These are phyloP conservation scores for Ajuga reptans DNA, from an alignment of 305 asterid genomes.

Conservation along the genomic window DNA sequence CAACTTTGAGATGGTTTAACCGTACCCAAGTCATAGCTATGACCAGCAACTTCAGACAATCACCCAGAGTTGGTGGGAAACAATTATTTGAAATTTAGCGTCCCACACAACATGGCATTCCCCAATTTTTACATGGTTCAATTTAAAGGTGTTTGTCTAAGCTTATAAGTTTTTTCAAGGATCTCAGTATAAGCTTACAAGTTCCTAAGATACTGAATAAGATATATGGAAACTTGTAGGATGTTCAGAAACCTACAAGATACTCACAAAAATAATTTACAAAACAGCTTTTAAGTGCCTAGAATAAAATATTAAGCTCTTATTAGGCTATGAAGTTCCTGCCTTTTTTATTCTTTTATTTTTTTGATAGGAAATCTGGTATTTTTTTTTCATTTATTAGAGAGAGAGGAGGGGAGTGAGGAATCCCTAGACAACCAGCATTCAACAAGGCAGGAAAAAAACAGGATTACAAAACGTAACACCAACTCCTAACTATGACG, in stretches of 20 bases:
- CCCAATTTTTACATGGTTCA: not conserved
- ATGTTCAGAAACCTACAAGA: not conserved
- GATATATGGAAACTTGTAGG: not conserved
- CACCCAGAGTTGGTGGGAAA: constrained; percentile 1
- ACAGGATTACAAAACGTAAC: no score
- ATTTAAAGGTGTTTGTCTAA: not conserved
- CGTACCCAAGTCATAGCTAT: not conserved
- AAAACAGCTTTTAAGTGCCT: not conserved
- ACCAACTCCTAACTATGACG: not conserved
- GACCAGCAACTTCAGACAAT: constrained; percentile 7
- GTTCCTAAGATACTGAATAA: not conserved
- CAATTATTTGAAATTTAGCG: not conserved
- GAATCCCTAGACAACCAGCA: no score
- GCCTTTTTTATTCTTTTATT: no score
- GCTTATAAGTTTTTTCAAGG: not conserved
- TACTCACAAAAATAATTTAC: not conserved
- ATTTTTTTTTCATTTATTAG: no score
- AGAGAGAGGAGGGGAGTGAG: no score
- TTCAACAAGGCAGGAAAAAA: no score
- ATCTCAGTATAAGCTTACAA: no score
- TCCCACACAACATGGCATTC: not conserved
- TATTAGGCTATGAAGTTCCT: not conserved
- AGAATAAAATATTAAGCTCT: not conserved
- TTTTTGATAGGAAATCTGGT: no score
- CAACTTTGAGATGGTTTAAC: not conserved